Evolutionary conservation across 495 filamentous ascomycete genomes (phyloP).

Genomic region (Evernia prunastri): DNA sequence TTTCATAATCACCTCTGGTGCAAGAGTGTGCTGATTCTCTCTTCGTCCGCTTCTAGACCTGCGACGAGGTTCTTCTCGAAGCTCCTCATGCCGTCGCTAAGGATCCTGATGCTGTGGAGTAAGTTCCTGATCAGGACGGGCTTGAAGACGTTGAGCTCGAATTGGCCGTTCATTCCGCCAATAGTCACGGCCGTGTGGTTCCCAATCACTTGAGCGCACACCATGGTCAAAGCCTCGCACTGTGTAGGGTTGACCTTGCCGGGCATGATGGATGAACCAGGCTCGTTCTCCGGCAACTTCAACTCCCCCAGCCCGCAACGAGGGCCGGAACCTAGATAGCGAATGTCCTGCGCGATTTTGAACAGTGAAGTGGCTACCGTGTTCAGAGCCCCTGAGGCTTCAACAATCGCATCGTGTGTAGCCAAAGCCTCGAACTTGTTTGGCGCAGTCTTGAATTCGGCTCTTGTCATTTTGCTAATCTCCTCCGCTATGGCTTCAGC

Average conservation of each 20-base stretch:
- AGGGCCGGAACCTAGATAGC: constrained; percentile 92
- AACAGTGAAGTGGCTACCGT: constrained; percentile 86
- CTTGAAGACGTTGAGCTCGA: constrained; percentile 99
- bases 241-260: constrained; percentile 99
- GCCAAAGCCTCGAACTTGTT: constrained; percentile 99
- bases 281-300: constrained; percentile 92
- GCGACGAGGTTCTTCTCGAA: constrained; percentile 90
- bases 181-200: constrained; percentile 90
- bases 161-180: constrained; percentile 94
- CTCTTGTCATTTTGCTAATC: constrained; percentile 84
- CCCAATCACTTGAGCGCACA: constrained; percentile 95
- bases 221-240: constrained; percentile 95
- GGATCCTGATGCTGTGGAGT: constrained; percentile 78
- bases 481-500: constrained; percentile 86
- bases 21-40: constrained; percentile 76
- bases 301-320: constrained; percentile 94
- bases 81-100: constrained; percentile 86
- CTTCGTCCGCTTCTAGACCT: constrained; percentile 87
- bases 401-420: constrained; percentile 91
- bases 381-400: constrained; percentile 88
- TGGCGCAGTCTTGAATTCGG: constrained; percentile 89
- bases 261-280: constrained; percentile 95
- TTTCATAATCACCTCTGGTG: constrained; percentile 63
- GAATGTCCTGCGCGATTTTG: constrained; percentile 98
- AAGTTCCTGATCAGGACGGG: constrained; percentile 91